These are phyloP conservation scores for Alternaria sp. DNA, from an alignment of 2,329 filamentous ascomycete genomes.

Conservation along the genomic window DNA sequence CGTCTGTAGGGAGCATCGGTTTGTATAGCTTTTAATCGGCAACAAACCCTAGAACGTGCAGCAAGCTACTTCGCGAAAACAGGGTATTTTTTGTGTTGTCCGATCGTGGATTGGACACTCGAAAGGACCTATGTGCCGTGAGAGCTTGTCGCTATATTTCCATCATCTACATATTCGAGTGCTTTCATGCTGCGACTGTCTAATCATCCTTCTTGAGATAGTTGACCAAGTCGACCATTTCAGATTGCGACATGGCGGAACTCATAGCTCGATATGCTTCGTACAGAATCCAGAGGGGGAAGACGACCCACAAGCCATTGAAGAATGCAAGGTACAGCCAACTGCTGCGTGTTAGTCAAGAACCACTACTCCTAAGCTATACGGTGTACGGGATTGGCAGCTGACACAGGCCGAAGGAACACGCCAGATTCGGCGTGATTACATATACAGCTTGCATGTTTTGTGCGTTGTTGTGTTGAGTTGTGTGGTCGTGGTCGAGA, in stretches of 20 bases:
- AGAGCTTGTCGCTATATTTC: background rate
- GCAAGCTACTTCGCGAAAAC: background rate
- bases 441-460: background rate
- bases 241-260: slow-evolving; percentile 45
- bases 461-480: slow-evolving; percentile 1
- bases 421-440: background rate
- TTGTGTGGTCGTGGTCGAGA: slow-evolving; percentile 2
- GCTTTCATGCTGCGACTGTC: background rate
- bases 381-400: background rate
- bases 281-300: slow-evolving; percentile 65
- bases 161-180: background rate
- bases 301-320: slow-evolving; percentile 69
- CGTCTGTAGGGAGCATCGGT: background rate
- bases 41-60: background rate
- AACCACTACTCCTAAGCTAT: background rate
- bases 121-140: background rate
- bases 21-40: background rate
- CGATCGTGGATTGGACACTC: background rate
- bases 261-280: slow-evolving; percentile 59
- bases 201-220: slow-evolving; percentile 47
- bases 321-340: slow-evolving; percentile 72
- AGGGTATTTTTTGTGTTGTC: background rate
- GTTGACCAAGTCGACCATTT: slow-evolving; percentile 50
- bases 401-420: background rate
- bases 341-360: slow-evolving; percentile 28